Evolutionary conservation across 768 basidiomycete species (phyloP).

Genomic region (Suillus bovinus): DNA sequence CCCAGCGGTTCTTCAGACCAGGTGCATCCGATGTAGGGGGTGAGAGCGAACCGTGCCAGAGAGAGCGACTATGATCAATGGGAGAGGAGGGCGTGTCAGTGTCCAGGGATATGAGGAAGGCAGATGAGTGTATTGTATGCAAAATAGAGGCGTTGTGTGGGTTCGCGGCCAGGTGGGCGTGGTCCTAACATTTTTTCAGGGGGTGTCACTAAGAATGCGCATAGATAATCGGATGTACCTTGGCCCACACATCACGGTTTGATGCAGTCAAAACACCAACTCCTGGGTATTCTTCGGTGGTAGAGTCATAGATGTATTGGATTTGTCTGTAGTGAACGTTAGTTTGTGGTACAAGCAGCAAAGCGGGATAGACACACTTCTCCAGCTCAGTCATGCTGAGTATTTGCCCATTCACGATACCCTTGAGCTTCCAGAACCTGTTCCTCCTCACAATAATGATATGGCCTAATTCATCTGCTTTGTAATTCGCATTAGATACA

Average conservation of each 20-base stretch:
- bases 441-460: slow-evolving; percentile 86
- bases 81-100: slow-evolving; percentile 45
- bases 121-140: slow-evolving; percentile 77
- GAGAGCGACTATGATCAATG: slow-evolving; percentile 61
- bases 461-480: slow-evolving; percentile 61
- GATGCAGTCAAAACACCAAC: slow-evolving; percentile 78
- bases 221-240: slow-evolving; percentile 48
- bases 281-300: slow-evolving; percentile 61
- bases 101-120: slow-evolving; percentile 84
- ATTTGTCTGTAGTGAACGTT: slow-evolving; percentile 59
- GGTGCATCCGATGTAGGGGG: slow-evolving; percentile 19
- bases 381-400: slow-evolving; percentile 67
- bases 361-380: slow-evolving; percentile 40
- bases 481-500: slow-evolving; percentile 59
- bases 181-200: slow-evolving; percentile 49
- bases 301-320: slow-evolving; percentile 67
- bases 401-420: slow-evolving; percentile 52
- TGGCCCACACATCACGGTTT: slow-evolving; percentile 88
- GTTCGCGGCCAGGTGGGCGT: slow-evolving; percentile 56
- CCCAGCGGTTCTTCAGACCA: slow-evolving; percentile 77
- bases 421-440: slow-evolving; percentile 79
- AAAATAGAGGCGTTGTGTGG: slow-evolving; percentile 65
- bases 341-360: not conserved
- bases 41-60: slow-evolving; percentile 60
- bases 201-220: not conserved